phyloP scores from a whole-genome alignment of 2,329 filamentous ascomycete genomes.

The Didymella glomerata region DNA sequence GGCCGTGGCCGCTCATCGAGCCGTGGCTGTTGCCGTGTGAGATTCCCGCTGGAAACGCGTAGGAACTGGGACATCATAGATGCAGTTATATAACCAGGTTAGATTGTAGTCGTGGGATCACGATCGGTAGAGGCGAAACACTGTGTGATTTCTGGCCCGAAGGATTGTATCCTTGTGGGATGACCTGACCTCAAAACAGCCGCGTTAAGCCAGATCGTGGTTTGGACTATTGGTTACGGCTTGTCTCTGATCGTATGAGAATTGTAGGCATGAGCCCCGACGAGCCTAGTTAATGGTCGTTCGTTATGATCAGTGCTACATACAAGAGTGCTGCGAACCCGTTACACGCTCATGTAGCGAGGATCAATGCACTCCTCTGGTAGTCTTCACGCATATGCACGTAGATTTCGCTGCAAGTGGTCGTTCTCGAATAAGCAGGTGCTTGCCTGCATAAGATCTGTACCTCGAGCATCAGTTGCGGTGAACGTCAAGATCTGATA shows the following conservation, averaged over 20 bases:
- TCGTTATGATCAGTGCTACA: not conserved
- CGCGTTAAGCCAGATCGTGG: not conserved
- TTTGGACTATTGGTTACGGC: not conserved
- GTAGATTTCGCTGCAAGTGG: not conserved
- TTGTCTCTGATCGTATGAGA: not conserved
- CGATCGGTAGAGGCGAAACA: not conserved
- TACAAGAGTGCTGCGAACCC: slow-evolving; percentile 3
- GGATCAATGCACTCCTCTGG: not conserved
- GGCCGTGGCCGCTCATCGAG: slow-evolving; percentile 30
- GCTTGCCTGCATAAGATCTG: not conserved
- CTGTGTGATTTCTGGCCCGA: not conserved
- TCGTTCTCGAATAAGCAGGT: not conserved
- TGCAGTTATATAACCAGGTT: not conserved
- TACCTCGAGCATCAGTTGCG: slow-evolving; percentile 3
- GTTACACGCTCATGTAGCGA: slow-evolving; percentile 16
- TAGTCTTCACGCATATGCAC: not conserved
- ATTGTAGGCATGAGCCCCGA: not conserved
- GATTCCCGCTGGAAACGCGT: slow-evolving; percentile 25
- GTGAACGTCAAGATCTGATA: slow-evolving; percentile 13
- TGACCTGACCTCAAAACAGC: slow-evolving; percentile 3
- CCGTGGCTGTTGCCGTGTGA: slow-evolving; percentile 23
- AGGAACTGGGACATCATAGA: not conserved
- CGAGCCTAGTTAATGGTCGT: not conserved
- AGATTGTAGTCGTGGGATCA: not conserved
- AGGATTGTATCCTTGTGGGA: not conserved